These are phyloP conservation scores for Plasmodium falciparum DNA, from an alignment of 169 alveolate species.

Conservation along the genomic window DNA sequence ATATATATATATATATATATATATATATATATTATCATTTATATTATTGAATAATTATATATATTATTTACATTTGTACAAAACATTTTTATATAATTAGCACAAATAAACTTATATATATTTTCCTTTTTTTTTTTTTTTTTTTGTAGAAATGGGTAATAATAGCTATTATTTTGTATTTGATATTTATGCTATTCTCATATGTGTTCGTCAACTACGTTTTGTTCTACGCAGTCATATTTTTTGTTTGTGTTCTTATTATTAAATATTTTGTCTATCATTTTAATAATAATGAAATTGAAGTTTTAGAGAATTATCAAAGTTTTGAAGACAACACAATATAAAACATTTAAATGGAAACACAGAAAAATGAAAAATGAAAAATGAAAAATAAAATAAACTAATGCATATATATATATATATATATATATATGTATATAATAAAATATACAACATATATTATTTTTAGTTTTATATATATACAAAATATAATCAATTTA, in stretches of 20 bases:
- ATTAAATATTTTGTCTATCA: conserved; percentile 34
- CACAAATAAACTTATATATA: not conserved
- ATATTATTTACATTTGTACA: too few species aligned
- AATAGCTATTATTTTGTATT: conserved; percentile 31
- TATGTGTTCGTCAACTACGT: conserved; percentile 62
- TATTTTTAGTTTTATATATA: too few species aligned
- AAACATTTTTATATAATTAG: too few species aligned
- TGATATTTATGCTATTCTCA: conserved; percentile 40
- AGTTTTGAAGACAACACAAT: conserved; percentile 52
- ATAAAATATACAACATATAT: not conserved
- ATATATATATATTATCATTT: not conserved
- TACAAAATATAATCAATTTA: too few species aligned
- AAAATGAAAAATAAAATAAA: not conserved
- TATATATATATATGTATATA: conserved; percentile 1
- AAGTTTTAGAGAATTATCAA: conserved; percentile 39
- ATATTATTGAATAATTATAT: not conserved
- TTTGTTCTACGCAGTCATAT: conserved; percentile 42
- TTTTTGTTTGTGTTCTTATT: conserved; percentile 12
- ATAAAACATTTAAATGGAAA: not conserved
- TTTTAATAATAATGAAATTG: conserved; percentile 18
- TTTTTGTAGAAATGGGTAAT: conserved; percentile 64
- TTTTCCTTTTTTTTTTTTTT: conserved; percentile 28
- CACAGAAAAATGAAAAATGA: not conserved
- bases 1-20: not conserved
- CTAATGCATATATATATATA: not conserved